These are phyloP conservation scores for Neostapfia colusana DNA, from an alignment of 176 grass and related monocot species.

Conservation along the genomic window DNA sequence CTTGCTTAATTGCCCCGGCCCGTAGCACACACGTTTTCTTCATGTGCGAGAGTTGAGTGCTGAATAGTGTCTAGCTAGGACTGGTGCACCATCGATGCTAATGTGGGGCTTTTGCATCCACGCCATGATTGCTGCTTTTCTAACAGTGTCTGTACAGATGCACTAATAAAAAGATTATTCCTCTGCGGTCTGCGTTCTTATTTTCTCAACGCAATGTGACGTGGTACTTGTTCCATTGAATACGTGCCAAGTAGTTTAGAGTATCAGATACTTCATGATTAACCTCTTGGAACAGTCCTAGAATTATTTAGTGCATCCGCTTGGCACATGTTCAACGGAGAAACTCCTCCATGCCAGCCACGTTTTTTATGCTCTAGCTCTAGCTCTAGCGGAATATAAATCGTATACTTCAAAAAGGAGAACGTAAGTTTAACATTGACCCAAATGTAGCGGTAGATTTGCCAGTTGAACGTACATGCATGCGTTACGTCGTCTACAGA, in stretches of 20 bases:
- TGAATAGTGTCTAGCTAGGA: neutral
- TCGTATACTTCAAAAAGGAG: too few species aligned
- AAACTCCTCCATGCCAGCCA: too few species aligned
- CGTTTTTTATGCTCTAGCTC: too few species aligned
- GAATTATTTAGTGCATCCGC: neutral
- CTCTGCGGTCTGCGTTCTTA: neutral
- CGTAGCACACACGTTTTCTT: neutral
- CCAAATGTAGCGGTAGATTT: neutral
- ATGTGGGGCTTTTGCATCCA: neutral
- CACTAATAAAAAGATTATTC: conserved; percentile 12
- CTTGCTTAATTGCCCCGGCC: neutral
- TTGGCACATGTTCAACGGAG: neutral
- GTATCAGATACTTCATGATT: conserved; percentile 15
- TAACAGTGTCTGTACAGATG: neutral
- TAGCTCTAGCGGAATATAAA: too few species aligned
- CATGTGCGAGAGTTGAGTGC: neutral
- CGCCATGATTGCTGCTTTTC: neutral
- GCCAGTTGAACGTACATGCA: neutral
- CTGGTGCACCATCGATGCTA: neutral
- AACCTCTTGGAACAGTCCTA: too few species aligned
- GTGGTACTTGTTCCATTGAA: conserved; percentile 13
- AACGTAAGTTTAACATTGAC: too few species aligned
- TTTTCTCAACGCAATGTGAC: neutral
- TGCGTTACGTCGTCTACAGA: neutral
- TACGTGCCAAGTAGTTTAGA: neutral